These are phyloP conservation scores for Sordariomycetes sp. DNA, from an alignment of 2,329 filamentous ascomycete genomes.

Conservation along the genomic window DNA sequence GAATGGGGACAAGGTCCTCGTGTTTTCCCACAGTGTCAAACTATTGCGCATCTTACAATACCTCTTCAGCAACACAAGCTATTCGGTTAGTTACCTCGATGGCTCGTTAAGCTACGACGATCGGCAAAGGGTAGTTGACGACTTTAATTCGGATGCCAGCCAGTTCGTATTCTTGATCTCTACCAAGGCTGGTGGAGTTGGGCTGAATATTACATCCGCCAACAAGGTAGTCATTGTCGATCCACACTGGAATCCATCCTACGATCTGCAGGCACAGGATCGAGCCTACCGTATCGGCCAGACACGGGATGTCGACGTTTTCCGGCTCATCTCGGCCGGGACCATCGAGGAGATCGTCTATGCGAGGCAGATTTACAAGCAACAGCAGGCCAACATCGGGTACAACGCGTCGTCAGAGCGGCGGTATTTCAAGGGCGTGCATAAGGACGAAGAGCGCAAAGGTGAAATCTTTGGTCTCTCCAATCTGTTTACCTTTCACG, in stretches of 20 bases:
- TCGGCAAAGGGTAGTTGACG: conserved; percentile 68
- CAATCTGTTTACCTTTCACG: conserved; percentile 77
- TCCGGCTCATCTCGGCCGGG: conserved; percentile 76
- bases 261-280: conserved; percentile 92
- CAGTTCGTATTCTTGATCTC: conserved; percentile 96
- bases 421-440: conserved; percentile 89
- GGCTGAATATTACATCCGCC: conserved; percentile 90
- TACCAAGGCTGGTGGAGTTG: conserved; percentile 84
- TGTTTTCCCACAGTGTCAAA: conserved; percentile 87
- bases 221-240: conserved; percentile 98
- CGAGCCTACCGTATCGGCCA: conserved; percentile 94
- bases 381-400: conserved; percentile 95
- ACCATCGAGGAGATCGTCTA: conserved; percentile 98
- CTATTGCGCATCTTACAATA: conserved; percentile 73
- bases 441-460: conserved; percentile 67
- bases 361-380: conserved; percentile 94
- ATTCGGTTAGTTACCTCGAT: conserved; percentile 84
- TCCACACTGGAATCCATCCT: conserved; percentile 93
- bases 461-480: conserved; percentile 87
- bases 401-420: conserved; percentile 88
- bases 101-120: conserved; percentile 75
- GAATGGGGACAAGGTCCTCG: conserved; percentile 84
- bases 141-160: conserved; percentile 76
- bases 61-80: conserved; percentile 77
- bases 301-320: conserved; percentile 85